A percentile compares a stretch with the other conserved stretches of the same genome.
Conservation (phyloP, 2,329 filamentous ascomycete species). For the Aspergillus piperis region DNA sequence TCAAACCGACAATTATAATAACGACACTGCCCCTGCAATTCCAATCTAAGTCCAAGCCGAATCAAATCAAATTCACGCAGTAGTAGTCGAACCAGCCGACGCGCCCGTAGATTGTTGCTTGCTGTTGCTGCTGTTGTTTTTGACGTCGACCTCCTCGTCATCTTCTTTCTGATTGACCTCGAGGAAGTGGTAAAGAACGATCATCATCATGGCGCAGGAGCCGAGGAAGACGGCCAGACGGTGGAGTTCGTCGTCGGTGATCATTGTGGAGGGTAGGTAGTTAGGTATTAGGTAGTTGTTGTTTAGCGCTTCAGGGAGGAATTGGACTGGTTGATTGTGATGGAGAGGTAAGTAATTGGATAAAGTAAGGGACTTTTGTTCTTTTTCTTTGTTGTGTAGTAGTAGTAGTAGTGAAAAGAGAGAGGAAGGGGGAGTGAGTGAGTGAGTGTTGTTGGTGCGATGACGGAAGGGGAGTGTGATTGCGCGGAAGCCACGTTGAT, state of each 20-base stretch:
- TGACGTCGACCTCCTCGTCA: conserved; percentile 15
- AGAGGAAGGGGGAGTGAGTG: no score
- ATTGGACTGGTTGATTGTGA: no score
- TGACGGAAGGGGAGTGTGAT: no score
- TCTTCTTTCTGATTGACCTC: conserved; percentile 81
- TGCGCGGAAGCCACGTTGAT: no score
- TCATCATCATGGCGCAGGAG: conserved; percentile 83
- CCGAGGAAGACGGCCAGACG: conserved; percentile 90
- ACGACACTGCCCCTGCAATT: no score
- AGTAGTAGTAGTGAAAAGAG: no score
- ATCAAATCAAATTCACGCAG: no score
- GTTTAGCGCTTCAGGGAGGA: neutral
- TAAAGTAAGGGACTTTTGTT: no score
- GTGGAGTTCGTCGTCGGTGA: conserved; percentile 90
- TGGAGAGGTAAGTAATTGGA: no score
- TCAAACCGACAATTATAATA: neutral
- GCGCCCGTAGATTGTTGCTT: neutral
- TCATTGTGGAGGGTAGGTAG: conserved; percentile 65
- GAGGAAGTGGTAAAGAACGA: conserved; percentile 93
- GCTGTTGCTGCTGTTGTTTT: conserved; percentile 15
- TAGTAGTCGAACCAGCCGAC: neutral
- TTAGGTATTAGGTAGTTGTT: neutral
- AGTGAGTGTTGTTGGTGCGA: no score
- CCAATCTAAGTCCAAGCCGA: no score
- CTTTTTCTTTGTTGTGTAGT: no score